Conservation (phyloP, 129 eudicot genomes). For the Rutidosis leptorrhynchoides region DNA sequence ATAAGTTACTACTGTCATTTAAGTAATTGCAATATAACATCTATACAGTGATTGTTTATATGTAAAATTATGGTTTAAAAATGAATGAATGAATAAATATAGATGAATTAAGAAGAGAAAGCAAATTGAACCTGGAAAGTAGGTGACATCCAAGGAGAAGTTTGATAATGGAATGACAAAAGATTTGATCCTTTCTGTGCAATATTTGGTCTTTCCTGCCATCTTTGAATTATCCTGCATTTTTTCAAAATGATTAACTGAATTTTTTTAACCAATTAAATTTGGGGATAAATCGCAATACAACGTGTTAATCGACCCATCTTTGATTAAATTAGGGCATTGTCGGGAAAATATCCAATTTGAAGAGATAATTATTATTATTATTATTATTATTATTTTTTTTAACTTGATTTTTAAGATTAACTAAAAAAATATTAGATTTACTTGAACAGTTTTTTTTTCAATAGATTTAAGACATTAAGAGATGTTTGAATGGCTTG, state of each 20-base stretch:
- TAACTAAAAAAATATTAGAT: too few relatives aligned
- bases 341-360: too few relatives aligned
- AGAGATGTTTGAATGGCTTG: too few relatives aligned
- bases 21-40: neutral
- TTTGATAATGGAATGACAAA: slow-evolving; percentile 82
- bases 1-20: neutral
- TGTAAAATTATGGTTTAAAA: neutral
- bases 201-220: slow-evolving; percentile 86
- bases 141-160: slow-evolving; percentile 70
- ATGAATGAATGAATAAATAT: neutral
- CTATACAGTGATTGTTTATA: too few relatives aligned
- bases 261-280: slow-evolving; percentile 1
- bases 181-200: slow-evolving; percentile 92
- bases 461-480: too few relatives aligned
- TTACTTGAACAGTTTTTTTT: too few relatives aligned
- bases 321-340: neutral
- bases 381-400: too few relatives aligned
- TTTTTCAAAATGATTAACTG: neutral
- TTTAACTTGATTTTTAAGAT: too few relatives aligned
- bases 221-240: slow-evolving; percentile 74
- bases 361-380: too few relatives aligned
- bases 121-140: slow-evolving; percentile 63
- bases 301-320: neutral
- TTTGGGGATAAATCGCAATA: neutral
- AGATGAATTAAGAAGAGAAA: neutral